A percentile compares a stretch with the other conserved stretches of the same genome.
These are phyloP conservation scores for Jacaranda mimosifolia DNA, from an alignment of 257 asterid genomes.

Conservation along the genomic window DNA sequence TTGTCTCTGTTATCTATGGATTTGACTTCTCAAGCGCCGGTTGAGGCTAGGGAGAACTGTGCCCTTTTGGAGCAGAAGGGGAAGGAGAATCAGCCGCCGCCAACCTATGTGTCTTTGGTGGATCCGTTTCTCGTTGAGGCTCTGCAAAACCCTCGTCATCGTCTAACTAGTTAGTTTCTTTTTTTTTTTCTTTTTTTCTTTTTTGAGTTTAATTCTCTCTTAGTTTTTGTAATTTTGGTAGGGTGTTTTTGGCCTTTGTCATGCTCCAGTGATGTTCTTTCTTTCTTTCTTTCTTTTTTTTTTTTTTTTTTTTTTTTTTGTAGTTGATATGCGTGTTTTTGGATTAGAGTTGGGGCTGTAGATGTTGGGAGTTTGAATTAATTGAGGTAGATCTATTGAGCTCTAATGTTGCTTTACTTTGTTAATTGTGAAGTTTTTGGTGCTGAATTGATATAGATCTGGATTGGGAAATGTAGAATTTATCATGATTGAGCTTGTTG, in stretches of 20 bases:
- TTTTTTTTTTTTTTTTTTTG: background rate
- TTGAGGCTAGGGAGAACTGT: constrained; percentile 35
- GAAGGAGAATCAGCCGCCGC: constrained; percentile 46
- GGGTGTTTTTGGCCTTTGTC: background rate
- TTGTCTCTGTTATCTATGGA: constrained; percentile 39
- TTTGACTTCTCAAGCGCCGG: constrained; percentile 38
- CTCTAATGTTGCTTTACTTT: constrained; percentile 12
- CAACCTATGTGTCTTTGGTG: constrained; percentile 59
- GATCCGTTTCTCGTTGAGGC: constrained; percentile 91
- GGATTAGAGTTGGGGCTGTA: constrained; percentile 21
- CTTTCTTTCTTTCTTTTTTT: no score
- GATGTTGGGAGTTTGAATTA: constrained; percentile 14
- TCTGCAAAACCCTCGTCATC: constrained; percentile 93
- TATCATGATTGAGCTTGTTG: constrained; percentile 22
- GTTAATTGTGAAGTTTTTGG: constrained; percentile 3
- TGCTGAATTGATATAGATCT: constrained; percentile 43
- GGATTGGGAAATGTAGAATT: constrained; percentile 27
- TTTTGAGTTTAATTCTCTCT: constrained; percentile 1
- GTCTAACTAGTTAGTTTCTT: constrained; percentile 72
- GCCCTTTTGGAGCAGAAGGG: constrained; percentile 40
- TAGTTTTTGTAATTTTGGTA: constrained; percentile 1
- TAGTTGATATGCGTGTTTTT: constrained; percentile 29
- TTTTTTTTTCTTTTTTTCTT: background rate
- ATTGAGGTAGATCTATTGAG: constrained; percentile 35
- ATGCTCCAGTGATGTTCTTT: background rate